Base-by-base conservation (phyloP, 1,139 yeast genomes). In the Hansenula sp. region DNA sequence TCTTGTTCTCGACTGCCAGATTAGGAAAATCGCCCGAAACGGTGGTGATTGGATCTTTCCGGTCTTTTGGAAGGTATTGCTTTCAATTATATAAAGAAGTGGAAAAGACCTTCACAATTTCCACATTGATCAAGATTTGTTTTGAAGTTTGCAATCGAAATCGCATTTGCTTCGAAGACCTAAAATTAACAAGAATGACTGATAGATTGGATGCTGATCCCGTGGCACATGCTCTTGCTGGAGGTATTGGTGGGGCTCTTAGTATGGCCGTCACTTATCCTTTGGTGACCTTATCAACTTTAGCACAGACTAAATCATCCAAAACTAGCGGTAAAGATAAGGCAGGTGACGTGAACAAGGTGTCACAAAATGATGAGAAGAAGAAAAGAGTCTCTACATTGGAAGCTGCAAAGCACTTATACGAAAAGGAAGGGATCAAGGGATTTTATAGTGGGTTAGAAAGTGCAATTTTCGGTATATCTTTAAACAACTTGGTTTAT, bases 171-270 rank as follows among this genome's bases (percentile, higher is more conserved):
- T n/a, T n/a, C n/a, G n/a, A n/a, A n/a, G n/a, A n/a, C 9, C 9
- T 21, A 6, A 21, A 9, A 21, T 5, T 9, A 19, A 8, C 4
- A 17, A 29, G 21, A 24, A 55, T 56, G 60, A 33, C 57, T 30
- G 50, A 47, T 28, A 54, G 60, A 49, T 45, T 56, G 15, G 44
- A 52, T 30, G 59, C 62, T 16, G 79, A 76, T 54, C 81, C 80
- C 52, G 62, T 78, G 34, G 91, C 94, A 34, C 96, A 90, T 60
- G 96, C 96, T 15, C 66, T 90, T 19, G 87, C 96, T 12, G 97
- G 97, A 13, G 96, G 96, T 41, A 85, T 93, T 12, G 96, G 96
- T 32, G 97, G 97, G 19, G 90, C 94, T 35, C 74, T 88, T 38
- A 79, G 96, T 9, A 85, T 89, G 84, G 76, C 84, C 2, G 82